These are phyloP conservation scores for Penicillium psychrosexuale DNA, from an alignment of 2,329 filamentous ascomycete species.

Conservation along the genomic window DNA sequence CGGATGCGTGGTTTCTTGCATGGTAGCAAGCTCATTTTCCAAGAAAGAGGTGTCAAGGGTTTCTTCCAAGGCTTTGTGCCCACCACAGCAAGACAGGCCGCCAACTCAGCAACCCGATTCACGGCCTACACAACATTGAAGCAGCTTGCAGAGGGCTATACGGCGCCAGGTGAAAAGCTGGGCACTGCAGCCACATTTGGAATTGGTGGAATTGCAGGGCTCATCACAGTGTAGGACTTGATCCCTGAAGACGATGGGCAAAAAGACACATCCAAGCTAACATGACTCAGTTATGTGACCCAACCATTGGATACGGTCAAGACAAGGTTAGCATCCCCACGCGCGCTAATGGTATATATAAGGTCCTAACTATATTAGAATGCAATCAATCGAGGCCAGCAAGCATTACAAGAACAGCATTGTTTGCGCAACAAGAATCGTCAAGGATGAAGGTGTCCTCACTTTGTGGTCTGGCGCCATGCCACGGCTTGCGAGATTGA, in stretches of 20 bases:
- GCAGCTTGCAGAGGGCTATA: constrained; percentile 88
- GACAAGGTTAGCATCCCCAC: constrained; percentile 56
- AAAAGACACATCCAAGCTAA: background rate
- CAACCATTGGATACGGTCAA: constrained; percentile 89
- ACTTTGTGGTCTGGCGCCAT: constrained; percentile 94
- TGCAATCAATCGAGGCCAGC: constrained; percentile 91
- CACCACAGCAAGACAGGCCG: constrained; percentile 89
- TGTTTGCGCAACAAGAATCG: constrained; percentile 76
- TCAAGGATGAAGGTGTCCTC: constrained; percentile 81
- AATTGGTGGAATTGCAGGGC: constrained; percentile 81
- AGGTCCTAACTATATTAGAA: constrained; percentile 50
- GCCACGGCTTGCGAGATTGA: constrained; percentile 76
- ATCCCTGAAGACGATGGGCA: background rate
- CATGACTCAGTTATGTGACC: constrained; percentile 47
- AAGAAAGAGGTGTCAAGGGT: constrained; percentile 81
- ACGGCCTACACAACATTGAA: constrained; percentile 85
- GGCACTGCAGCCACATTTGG: constrained; percentile 84
- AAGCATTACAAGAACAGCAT: constrained; percentile 82
- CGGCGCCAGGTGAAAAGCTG: constrained; percentile 90
- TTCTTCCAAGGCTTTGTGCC: constrained; percentile 98
- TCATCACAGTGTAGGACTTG: constrained; percentile 74
- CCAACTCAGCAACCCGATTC: constrained; percentile 90
- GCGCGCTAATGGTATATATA: background rate
- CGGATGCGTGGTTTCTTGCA: constrained; percentile 90
- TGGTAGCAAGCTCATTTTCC: constrained; percentile 79